Base-by-base conservation (phyloP, 164 flowering plant species). In the Brasenia schreberi region DNA sequence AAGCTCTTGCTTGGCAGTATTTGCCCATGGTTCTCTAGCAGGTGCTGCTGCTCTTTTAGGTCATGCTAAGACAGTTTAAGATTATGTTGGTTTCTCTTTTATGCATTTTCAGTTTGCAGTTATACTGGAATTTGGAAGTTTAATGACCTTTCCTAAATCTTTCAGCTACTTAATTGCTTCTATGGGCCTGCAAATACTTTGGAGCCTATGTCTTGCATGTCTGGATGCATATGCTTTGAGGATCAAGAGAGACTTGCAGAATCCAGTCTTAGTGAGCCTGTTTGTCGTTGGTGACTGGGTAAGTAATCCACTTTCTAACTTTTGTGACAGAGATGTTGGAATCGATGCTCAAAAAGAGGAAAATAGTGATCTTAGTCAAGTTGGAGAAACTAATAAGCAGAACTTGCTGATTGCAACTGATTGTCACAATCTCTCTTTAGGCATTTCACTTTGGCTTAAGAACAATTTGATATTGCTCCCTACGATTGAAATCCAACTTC, bases 211-310 rank as follows among this genome's bases (percentile, higher is more conserved):
- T 70, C 85, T 90, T 59, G 89, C 88, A 1, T 85, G 86, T 73
- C 89, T 90, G 68, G 95, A 88, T 80, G 63, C 76, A 12, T 84
- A 84, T 83, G 92, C 92, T 63, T 68, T 90, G 73, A 77, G 75
- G 77, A 81, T 75, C 64, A 87, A 81, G 73, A 81, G 81, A 75
- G 88, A 87, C 70, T 87, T 88, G 64, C 90, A 75, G 64, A 87
- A 79, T 74, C 86, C 89, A 19, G 78, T 83, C 72, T 70, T 90
- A 49, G 84, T 88, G 73, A 88, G 92, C 84, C 79, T 90, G 52
- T 88, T 88, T 74, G 89, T 87, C 65, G 95, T 88, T 43, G 95
- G 95, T 27, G 95, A 90, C 71, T 90, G 93, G 96, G 96, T 87
- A 85, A 67, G 12, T 33, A 33, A 33, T 33, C 39, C 39, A 33